Evolutionary conservation across 768 basidiomycete genomes (phyloP), one percentile per base, ranked within the genome.

Genomic region (Auriscalpium orientale): DNA sequence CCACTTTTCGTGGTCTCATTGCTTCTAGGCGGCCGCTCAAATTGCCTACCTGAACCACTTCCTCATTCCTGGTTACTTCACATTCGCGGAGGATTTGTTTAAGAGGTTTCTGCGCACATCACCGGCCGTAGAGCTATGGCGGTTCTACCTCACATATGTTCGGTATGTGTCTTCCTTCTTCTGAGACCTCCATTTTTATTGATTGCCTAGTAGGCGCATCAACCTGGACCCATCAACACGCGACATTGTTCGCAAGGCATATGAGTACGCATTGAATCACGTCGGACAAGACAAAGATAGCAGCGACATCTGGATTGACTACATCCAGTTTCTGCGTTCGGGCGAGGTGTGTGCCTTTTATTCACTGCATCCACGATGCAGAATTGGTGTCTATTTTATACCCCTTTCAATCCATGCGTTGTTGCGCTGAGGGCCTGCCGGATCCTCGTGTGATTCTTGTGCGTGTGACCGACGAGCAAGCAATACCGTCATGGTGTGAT

Each of bases 221-320:
- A 90, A 89, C 58, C 72, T 74, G n/a, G 80, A 79, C 28, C 81
- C 87, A 0, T 71, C 74, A 35, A 83, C 85, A 46, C 83, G 94
- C 54, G 86, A 91, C 44, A 82, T 80, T 16, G 83, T 98, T 58
- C 82, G 83, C 43, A 87, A 90, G 64, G 90, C 94, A 12, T 98
- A 94, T 68, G 95, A 98, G 67, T 97, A 91, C 65, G 94, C 94
- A 0, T 76, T 98, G 53, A 84, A 82, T 62, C 82, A 93, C 60
- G 83, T 97, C 47, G 94, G 94, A 16, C 86, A 89, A 67, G 95
- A 98, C 71, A 88, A 91, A 64, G 91, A 95, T 58, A 88, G 90
- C 54, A 91, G 89, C 9, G 84, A 88, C 54, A 91, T 99, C 38
- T 98, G 95, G 95, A 79, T 75, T 56, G 95, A 98, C 64, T 98